A percentile compares a stretch with the other conserved stretches of the same genome.
Evolutionary conservation across 2,329 filamentous ascomycete genomes (phyloP).

Genomic region (Ceratocystis albifundus): DNA sequence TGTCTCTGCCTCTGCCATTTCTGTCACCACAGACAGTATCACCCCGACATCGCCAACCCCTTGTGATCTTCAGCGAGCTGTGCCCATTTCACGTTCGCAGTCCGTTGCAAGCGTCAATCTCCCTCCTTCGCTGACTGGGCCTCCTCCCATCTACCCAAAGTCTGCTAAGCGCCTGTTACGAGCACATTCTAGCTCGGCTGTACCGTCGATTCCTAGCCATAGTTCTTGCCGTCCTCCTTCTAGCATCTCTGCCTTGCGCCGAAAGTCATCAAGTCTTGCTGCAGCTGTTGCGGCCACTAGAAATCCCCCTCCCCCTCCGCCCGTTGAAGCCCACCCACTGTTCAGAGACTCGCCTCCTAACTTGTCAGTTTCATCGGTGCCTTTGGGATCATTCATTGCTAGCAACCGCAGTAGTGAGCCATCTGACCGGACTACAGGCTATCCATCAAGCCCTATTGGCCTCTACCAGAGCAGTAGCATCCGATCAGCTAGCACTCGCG

Average conservation of each 20-base stretch:
- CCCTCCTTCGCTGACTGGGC: background rate
- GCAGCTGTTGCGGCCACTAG: conserved; percentile 15
- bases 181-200: conserved; percentile 12
- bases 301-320: conserved; percentile 16
- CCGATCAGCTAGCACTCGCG: conserved; percentile 14
- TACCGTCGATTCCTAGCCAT: background rate
- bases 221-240: background rate
- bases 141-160: background rate
- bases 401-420: background rate
- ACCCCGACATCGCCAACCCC: background rate
- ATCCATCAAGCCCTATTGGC: background rate
- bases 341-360: conserved; percentile 14
- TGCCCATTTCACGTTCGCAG: background rate
- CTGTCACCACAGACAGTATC: no score
- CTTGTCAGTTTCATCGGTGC: background rate
- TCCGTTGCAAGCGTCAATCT: background rate
- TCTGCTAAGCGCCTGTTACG: background rate
- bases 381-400: conserved; percentile 5
- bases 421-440: background rate
- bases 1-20: background rate
- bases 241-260: background rate
- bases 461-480: conserved; percentile 19
- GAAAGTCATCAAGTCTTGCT: conserved; percentile 16
- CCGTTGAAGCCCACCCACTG: conserved; percentile 20
- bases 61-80: conserved; percentile 1